phyloP scores from a whole-genome alignment of 495 filamentous ascomycete genomes.

The Lophiostoma macrostomum region DNA sequence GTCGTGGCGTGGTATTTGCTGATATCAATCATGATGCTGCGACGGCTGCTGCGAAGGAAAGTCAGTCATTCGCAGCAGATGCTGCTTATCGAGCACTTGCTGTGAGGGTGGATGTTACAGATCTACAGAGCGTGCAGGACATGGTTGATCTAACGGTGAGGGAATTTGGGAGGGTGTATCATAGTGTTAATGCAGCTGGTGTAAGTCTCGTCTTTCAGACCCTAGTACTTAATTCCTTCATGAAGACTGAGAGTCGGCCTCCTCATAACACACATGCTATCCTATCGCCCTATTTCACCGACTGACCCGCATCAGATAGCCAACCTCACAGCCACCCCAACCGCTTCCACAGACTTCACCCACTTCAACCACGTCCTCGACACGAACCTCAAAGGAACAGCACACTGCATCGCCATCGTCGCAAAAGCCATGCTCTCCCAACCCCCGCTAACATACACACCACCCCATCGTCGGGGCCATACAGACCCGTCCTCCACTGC shows the following conservation, averaged over 20 bases:
- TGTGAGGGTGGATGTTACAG: not conserved
- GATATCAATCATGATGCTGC: not conserved
- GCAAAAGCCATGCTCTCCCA: not conserved
- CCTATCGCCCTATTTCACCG: too few relatives aligned
- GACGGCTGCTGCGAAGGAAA: not conserved
- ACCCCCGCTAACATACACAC: not conserved
- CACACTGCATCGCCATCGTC: not conserved
- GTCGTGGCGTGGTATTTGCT: not conserved
- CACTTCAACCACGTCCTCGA: not conserved
- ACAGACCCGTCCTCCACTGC: not conserved
- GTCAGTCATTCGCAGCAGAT: not conserved
- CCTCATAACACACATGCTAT: too few relatives aligned
- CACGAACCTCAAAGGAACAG: not conserved
- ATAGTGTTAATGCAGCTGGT: not conserved
- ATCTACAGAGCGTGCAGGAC: not conserved
- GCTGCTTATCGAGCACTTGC: not conserved
- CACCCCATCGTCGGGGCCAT: not conserved
- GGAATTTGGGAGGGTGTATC: conserved; percentile 2
- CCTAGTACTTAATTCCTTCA: too few relatives aligned
- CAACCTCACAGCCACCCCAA: not conserved
- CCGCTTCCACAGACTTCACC: not conserved
- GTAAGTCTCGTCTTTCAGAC: too few relatives aligned
- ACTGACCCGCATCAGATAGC: too few relatives aligned
- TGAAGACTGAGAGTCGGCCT: too few relatives aligned
- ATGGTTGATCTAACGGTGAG: not conserved